These are phyloP conservation scores for Solanum raphanifolium DNA, from an alignment of 257 asterid genomes.

Conservation along the genomic window DNA sequence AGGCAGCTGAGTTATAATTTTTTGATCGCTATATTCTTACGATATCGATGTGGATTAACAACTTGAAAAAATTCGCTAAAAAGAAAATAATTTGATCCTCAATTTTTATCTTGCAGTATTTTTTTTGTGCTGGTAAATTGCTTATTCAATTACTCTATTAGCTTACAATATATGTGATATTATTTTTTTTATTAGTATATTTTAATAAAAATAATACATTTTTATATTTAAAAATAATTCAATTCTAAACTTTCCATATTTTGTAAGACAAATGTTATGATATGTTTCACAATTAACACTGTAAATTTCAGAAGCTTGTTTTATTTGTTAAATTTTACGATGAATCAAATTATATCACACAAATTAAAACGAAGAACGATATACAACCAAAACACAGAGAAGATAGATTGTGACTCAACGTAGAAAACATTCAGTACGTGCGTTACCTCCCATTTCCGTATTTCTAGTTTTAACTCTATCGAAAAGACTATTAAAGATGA, in stretches of 20 bases:
- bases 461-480: not conserved
- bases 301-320: not conserved
- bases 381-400: not conserved
- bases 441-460: not conserved
- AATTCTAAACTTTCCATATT: not conserved
- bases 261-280: too few species aligned
- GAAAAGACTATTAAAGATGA: not conserved
- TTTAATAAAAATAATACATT: not conserved
- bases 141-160: not conserved
- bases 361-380: not conserved
- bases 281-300: not conserved
- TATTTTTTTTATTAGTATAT: not conserved
- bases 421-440: not conserved
- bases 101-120: not conserved
- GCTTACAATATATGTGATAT: not conserved
- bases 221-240: not conserved
- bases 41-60: too few species aligned
- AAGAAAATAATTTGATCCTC: not conserved
- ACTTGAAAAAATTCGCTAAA: not conserved
- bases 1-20: not conserved
- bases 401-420: not conserved
- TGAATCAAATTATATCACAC: not conserved
- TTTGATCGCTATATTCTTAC: too few species aligned
- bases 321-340: not conserved
- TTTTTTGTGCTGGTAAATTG: not conserved